Conservation (phyloP, 1,284 basidiomycete species). For the Xerocomus amazonicus region DNA sequence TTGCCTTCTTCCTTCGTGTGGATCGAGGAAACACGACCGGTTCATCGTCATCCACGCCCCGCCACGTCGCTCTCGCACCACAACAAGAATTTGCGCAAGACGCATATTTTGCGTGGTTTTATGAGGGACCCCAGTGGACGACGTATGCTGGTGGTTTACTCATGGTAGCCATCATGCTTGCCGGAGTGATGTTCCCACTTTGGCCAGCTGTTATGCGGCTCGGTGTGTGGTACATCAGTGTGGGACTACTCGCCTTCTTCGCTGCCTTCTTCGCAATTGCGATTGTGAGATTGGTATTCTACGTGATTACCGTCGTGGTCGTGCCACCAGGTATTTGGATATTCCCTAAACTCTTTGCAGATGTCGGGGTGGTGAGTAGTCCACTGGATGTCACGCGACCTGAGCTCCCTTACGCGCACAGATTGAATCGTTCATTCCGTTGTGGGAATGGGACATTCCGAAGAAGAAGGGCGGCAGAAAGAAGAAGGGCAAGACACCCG, state of each 20-base stretch:
- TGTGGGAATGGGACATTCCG: slow-evolving; percentile 97
- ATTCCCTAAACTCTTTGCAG: slow-evolving; percentile 97
- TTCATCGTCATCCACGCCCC: slow-evolving; percentile 69
- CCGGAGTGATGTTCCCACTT: slow-evolving; percentile 98
- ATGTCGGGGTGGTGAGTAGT: slow-evolving; percentile 84
- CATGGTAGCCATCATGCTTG: slow-evolving; percentile 94
- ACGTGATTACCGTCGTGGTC: slow-evolving; percentile 86
- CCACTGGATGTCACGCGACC: slow-evolving; percentile 6
- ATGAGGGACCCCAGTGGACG: slow-evolving; percentile 91
- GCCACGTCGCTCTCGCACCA: slow-evolving; percentile 77
- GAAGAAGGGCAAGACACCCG: slow-evolving; percentile 47
- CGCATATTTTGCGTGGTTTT: slow-evolving; percentile 95
- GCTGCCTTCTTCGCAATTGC: slow-evolving; percentile 91
- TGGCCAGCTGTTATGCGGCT: slow-evolving; percentile 94
- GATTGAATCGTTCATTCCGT: slow-evolving; percentile 96
- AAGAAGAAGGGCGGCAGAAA: slow-evolving; percentile 80
- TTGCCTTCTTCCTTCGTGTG: slow-evolving; percentile 87
- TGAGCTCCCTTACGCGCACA: slow-evolving; percentile 30
- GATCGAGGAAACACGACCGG: slow-evolving; percentile 74
- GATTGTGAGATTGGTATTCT: slow-evolving; percentile 91
- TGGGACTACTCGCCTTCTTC: slow-evolving; percentile 85
- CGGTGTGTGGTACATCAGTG: slow-evolving; percentile 94
- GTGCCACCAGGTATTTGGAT: slow-evolving; percentile 96
- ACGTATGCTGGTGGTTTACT: slow-evolving; percentile 89
- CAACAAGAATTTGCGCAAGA: slow-evolving; percentile 78